Conservation (phyloP, 768 basidiomycete species). For the Mycena leptocephala region DNA sequence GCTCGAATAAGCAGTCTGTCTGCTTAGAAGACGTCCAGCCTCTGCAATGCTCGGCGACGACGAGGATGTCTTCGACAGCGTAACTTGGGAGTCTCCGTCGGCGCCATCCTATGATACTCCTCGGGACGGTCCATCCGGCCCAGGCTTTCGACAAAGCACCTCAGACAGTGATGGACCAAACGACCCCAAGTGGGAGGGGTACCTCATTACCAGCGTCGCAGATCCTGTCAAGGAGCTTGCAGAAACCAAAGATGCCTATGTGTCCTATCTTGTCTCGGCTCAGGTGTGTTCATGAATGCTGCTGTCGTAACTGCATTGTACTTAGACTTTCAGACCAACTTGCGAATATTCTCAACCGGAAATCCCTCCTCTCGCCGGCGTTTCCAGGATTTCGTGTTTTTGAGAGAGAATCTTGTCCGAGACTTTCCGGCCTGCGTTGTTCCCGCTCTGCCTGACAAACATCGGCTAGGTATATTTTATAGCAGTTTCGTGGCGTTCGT, state of each 20-base stretch:
- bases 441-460: conserved; percentile 96
- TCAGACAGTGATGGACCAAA: conserved; percentile 81
- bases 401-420: conserved; percentile 88
- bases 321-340: conserved; percentile 79
- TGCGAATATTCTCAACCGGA: conserved; percentile 86
- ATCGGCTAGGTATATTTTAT: conserved; percentile 84
- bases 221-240: conserved; percentile 97
- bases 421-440: conserved; percentile 99
- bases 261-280: conserved; percentile 92
- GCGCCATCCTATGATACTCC: conserved; percentile 67
- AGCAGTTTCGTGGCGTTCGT: neutral
- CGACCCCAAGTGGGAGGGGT: conserved; percentile 94
- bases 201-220: conserved; percentile 85
- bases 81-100: conserved; percentile 90
- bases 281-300: conserved; percentile 69
- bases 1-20: too few relatives aligned
- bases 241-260: conserved; percentile 97
- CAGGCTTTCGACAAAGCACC: conserved; percentile 89
- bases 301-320: conserved; percentile 5
- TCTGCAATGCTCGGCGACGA: conserved; percentile 84
- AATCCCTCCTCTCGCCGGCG: conserved; percentile 88
- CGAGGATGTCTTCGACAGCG: conserved; percentile 93
- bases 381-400: conserved; percentile 97
- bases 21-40: neutral
- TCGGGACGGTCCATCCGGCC: conserved; percentile 64